A percentile compares a stretch with the other conserved stretches of the same genome.
These are phyloP conservation scores for Lactarius pseudohatsudake DNA, from an alignment of 768 basidiomycete species.

Conservation along the genomic window DNA sequence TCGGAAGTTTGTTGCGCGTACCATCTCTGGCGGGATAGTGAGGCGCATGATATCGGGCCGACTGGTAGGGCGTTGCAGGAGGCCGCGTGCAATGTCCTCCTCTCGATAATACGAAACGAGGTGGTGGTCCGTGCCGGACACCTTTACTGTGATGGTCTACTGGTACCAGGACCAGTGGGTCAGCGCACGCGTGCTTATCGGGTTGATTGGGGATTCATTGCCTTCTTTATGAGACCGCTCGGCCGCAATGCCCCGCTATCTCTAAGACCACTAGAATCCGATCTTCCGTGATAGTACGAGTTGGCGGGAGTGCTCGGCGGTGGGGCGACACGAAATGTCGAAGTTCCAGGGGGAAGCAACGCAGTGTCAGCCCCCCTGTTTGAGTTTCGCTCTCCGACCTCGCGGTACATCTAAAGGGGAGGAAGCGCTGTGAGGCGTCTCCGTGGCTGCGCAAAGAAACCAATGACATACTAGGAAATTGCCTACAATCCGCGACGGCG, in stretches of 20 bases:
- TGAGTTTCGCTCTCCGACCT: slow-evolving; percentile 64
- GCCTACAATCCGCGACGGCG: slow-evolving; percentile 78
- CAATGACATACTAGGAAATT: slow-evolving; percentile 68
- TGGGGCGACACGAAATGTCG: slow-evolving; percentile 25
- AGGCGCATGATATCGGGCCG: slow-evolving; percentile 71
- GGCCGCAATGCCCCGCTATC: slow-evolving; percentile 24
- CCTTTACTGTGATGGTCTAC: slow-evolving; percentile 83
- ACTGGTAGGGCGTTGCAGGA: slow-evolving; percentile 66
- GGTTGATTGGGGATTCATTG: slow-evolving; percentile 28
- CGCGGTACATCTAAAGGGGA: slow-evolving; percentile 67
- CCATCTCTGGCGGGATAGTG: slow-evolving; percentile 72
- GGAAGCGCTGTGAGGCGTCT: slow-evolving; percentile 10
- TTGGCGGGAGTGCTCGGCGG: slow-evolving; percentile 20
- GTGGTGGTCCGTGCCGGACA: slow-evolving; percentile 78
- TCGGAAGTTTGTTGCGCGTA: slow-evolving; percentile 78
- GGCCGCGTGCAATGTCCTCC: slow-evolving; percentile 70
- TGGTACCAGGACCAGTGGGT: slow-evolving; percentile 13
- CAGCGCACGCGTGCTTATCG: slow-evolving; percentile 12
- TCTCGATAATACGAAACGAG: slow-evolving; percentile 83
- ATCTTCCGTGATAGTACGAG: slow-evolving; percentile 23
- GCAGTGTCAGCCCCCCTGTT: slow-evolving; percentile 22
- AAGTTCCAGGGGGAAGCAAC: slow-evolving; percentile 24
- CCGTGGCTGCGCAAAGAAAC: not conserved
- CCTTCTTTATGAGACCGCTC: slow-evolving; percentile 82
- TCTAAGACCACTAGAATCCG: slow-evolving; percentile 29